Evolutionary conservation across 176 grass and related monocot genomes (phyloP).

Genomic region (Chrysopogon serrulatus): DNA sequence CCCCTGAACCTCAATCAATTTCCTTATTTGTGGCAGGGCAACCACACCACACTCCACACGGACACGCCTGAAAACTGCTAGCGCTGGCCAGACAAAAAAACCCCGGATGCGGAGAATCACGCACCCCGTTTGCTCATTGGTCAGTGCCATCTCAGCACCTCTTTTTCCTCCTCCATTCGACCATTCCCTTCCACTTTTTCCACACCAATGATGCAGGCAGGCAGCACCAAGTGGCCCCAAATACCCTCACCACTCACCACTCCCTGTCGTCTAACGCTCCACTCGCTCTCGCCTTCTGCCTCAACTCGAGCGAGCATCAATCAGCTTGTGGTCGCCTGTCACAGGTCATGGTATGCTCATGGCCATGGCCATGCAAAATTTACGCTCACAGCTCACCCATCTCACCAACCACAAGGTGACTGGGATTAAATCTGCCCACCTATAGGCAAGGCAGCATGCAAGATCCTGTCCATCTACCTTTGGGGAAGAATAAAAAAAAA

Average conservation of each 20-base stretch:
- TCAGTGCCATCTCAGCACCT: conserved; percentile 11
- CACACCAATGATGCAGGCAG: conserved; percentile 7
- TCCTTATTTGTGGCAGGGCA: too few species aligned
- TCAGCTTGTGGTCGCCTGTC: not conserved
- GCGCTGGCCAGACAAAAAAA: not conserved
- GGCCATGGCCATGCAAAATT: not conserved
- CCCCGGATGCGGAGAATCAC: not conserved
- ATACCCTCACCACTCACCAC: conserved; percentile 3
- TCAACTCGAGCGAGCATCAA: not conserved
- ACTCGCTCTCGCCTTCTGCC: not conserved
- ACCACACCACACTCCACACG: too few species aligned
- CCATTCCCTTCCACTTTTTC: not conserved
- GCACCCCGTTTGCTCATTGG: not conserved
- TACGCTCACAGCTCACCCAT: not conserved
- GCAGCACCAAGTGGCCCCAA: conserved; percentile 26
- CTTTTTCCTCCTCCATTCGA: too few species aligned
- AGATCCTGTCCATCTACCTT: not conserved
- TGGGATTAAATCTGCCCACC: not conserved
- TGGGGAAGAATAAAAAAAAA: not conserved
- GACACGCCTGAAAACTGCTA: not conserved
- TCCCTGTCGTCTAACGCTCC: not conserved
- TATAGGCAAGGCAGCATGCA: not conserved
- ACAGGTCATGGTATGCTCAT: not conserved
- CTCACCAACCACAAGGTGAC: not conserved
- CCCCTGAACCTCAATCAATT: too few species aligned